Base-by-base conservation (phyloP, 2,329 filamentous ascomycete species). In the Dactylellina haptotyla region DNA sequence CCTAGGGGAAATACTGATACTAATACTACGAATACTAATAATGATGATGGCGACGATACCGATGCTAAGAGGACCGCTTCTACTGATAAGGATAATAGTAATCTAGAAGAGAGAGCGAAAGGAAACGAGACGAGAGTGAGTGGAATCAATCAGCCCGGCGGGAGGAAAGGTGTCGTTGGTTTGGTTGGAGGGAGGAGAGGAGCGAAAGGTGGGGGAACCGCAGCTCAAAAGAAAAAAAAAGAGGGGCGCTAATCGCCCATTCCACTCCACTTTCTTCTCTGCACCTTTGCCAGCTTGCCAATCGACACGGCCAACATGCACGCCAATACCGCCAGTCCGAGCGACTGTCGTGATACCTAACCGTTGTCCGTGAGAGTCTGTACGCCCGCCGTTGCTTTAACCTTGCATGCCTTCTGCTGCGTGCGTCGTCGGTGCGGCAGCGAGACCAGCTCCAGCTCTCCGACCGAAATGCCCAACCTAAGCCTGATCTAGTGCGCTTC, bases 381-480 rank as follows among this genome's bases (percentile, higher is more conserved):
- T n/a, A n/a, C n/a, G n/a, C n/a, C n/a, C 16, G 51, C n/a, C 30
- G n/a, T 43, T 23, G 30, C 9, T 51, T 51, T 51, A 32, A 51
- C 16, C 43, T 46, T 18, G n/a, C 43, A 46, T 46, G 2, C 23
- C 30, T n/a, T 34, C 32, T 34, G 6, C 14, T 14, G 32, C 14
- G 10, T 20, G 12, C 18, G 26, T 20, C 28, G 16, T 69, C 64
- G 64, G 64, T 69, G 64, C 45, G 34, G 54, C 64, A 69, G 64
- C 64, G 64, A 69, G 54, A 48, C 46, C 34, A 45, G 54, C 43
- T 25, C 37, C 28, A 43, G 54, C 18, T 57, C 30, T 46, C 46
- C 46, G 37, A 59, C 54, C 54, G 45, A 43, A 32, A 39, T 28
- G 10, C 10, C 43, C 25, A 16, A 46, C 37, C 34, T 32, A 12